phyloP scores from a whole-genome alignment of 352 stramenopile genomes.

The Phytophthora palmivora region DNA sequence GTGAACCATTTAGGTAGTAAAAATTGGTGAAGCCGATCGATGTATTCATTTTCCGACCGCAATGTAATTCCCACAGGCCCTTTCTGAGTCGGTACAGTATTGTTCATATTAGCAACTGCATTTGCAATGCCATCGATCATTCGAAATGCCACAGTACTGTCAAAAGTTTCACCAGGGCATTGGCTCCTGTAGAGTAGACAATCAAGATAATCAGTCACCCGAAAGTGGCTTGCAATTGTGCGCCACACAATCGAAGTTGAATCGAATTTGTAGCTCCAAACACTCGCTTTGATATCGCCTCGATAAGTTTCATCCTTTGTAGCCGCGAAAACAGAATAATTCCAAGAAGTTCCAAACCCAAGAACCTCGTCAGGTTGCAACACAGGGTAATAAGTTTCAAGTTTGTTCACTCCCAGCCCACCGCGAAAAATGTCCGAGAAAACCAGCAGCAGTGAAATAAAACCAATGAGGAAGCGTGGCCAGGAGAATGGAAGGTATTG shows the following conservation, averaged over 20 bases:
- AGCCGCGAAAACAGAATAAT: slow-evolving; percentile 34
- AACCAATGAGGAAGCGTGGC: slow-evolving; percentile 18
- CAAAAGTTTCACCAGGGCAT: slow-evolving; percentile 15
- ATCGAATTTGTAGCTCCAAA: slow-evolving; percentile 55
- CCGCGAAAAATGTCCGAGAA: slow-evolving; percentile 46
- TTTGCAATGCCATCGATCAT: slow-evolving; percentile 41
- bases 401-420: slow-evolving; percentile 19
- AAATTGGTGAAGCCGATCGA: slow-evolving; percentile 55
- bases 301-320: slow-evolving; percentile 13
- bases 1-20: slow-evolving; percentile 41
- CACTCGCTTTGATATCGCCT: not conserved
- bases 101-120: not conserved
- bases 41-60: slow-evolving; percentile 34
- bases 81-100: not conserved
- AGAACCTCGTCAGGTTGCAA: slow-evolving; percentile 44
- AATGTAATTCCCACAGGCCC: slow-evolving; percentile 15
- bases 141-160: slow-evolving; percentile 26
- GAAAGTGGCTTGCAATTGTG: slow-evolving; percentile 32
- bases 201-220: slow-evolving; percentile 17
- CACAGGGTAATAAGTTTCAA: slow-evolving; percentile 19
- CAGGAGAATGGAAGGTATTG: slow-evolving; percentile 31
- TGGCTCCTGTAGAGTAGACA: slow-evolving; percentile 29
- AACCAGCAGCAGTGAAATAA: slow-evolving; percentile 35
- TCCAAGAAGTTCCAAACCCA: slow-evolving; percentile 38
- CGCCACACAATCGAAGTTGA: slow-evolving; percentile 42